Conservation (phyloP, 305 asterid genomes). For the Fraxinus floribunda region DNA sequence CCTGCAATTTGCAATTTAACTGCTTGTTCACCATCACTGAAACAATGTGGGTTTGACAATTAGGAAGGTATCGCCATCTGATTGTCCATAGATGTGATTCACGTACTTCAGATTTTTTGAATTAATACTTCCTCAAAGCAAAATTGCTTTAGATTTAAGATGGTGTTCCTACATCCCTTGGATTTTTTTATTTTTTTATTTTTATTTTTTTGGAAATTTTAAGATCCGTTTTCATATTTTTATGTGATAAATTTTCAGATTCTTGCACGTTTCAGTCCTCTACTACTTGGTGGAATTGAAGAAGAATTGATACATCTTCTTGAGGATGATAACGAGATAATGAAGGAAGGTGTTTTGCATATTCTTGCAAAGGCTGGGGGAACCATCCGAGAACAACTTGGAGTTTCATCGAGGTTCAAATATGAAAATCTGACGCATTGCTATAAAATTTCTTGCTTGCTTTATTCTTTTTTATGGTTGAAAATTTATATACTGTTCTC, state of each 20-base stretch:
- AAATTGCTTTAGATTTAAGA: constrained; percentile 16
- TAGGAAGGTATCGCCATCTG: constrained; percentile 9
- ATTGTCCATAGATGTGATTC: constrained; percentile 10
- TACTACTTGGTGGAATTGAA: constrained; percentile 81
- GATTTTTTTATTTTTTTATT: too few relatives aligned
- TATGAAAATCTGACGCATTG: neutral
- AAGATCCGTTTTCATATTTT: constrained; percentile 24
- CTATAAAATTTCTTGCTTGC: constrained; percentile 8
- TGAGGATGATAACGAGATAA: constrained; percentile 96
- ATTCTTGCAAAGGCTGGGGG: constrained; percentile 98
- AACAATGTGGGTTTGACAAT: constrained; percentile 17
- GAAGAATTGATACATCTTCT: constrained; percentile 81
- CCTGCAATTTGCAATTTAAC: neutral
- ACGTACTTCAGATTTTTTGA: constrained; percentile 22
- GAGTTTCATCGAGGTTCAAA: constrained; percentile 83
- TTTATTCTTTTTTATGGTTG: neutral
- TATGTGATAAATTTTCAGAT: constrained; percentile 51
- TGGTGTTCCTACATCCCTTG: neutral
- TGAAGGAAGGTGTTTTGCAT: constrained; percentile 96
- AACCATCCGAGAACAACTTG: constrained; percentile 88
- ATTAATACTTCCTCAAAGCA: neutral
- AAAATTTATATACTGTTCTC: constrained; percentile 16
- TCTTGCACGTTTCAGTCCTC: constrained; percentile 90
- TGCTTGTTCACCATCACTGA: constrained; percentile 3
- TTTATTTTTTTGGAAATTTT: neutral